Evolutionary conservation across 75 land plant species (phyloP), one percentile per base, ranked within the genome.

Genomic region (Ceratopteris richardii): DNA sequence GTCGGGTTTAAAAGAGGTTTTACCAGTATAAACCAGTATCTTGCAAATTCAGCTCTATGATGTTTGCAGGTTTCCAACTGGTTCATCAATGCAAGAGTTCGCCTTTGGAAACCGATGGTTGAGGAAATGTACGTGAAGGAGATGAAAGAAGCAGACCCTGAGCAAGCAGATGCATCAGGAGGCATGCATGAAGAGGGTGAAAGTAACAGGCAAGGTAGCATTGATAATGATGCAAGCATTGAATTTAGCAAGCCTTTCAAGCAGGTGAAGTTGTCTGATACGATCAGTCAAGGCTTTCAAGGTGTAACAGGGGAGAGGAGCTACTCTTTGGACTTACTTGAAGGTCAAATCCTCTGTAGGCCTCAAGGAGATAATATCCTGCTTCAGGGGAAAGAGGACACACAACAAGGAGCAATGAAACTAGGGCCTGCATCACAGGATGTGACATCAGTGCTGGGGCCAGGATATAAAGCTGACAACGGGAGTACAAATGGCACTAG

Each of bases 51-150:
- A 33, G 37, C 3, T 4, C 37, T 33, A 9, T 4, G 37, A 9
- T 3, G 3, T 33, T 40, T 40, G 20, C 53, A 88, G 98, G 93
- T 92, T 7, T 92, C 98, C 0, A 90, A 90, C 70, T 92, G 97
- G 97, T 91, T 91, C 59, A 91, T 91, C 44, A 89, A 89, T 58
- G 96, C 96, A 39, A 81, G 97, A 10, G 97, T 92, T 9, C 83
- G 97, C 16, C 90, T 92, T 24, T 92, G 97, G 97, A 92, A 92
- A 78, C 97, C 97, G 16, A 89, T 93, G 96, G 82, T 89, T 7
- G 96, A 89, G 62, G 96, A 90, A 56, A 85, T 93, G 96, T 93
- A 93, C 70, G 70, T 82, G 59, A 90, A 93, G 75, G 98, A 93
- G 55, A 54, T 56, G 24, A 85, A 75, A 22, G 88, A 84, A 51